Conservation (phyloP, 495 filamentous ascomycete genomes). For the Mycothermus thermophilus region DNA sequence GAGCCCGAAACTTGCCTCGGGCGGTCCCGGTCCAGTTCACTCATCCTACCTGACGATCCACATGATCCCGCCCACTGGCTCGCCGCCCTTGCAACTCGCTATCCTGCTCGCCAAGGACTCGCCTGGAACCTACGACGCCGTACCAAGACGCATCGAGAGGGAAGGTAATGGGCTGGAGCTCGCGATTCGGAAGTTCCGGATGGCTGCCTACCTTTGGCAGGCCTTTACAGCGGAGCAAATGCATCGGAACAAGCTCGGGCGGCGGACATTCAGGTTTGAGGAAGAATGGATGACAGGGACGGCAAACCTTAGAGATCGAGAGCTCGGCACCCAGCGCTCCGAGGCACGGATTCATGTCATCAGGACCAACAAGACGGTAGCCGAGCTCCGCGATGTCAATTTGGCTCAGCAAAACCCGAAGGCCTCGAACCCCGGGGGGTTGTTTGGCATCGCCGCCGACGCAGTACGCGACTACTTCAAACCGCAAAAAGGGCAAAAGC, state of each 20-base stretch:
- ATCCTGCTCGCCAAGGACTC: conserved; percentile 80
- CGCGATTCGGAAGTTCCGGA: conserved; percentile 74
- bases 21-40: conserved; percentile 55
- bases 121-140: conserved; percentile 69
- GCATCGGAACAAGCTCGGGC: conserved; percentile 70
- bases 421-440: conserved; percentile 51
- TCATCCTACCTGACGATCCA: conserved; percentile 68
- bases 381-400: conserved; percentile 65
- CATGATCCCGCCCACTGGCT: conserved; percentile 61
- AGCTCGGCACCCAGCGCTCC: conserved; percentile 60
- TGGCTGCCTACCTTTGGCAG: conserved; percentile 90
- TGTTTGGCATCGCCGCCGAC: conserved; percentile 62
- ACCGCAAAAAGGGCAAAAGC: conserved; percentile 57
- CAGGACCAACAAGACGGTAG: conserved; percentile 66
- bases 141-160: conserved; percentile 55
- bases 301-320: conserved; percentile 54
- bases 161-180: conserved; percentile 71
- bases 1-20: conserved; percentile 63
- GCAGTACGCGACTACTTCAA: conserved; percentile 66
- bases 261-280: conserved; percentile 76
- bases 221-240: conserved; percentile 92
- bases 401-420: conserved; percentile 64
- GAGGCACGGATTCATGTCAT: conserved; percentile 82
- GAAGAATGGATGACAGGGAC: conserved; percentile 84
- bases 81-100: conserved; percentile 72